A percentile compares a stretch with the other conserved stretches of the same genome.
Evolutionary conservation across 352 stramenopile species (phyloP).

Genomic region (Pythium aristosporum): DNA sequence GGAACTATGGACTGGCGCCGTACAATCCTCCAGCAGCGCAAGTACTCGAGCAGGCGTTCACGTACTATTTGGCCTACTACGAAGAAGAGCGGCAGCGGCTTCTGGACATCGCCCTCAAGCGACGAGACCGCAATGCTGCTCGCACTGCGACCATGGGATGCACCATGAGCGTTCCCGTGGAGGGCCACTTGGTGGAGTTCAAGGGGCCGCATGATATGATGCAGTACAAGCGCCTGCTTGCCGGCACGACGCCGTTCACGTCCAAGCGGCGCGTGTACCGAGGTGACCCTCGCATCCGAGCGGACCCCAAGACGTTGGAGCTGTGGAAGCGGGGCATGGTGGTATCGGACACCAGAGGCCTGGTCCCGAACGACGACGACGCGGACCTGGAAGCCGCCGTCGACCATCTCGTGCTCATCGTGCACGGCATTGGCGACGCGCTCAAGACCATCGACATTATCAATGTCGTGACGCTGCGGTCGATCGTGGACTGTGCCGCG

Average conservation of each 20-base stretch:
- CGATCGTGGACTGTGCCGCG: slow-evolving; percentile 80
- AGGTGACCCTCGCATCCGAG: slow-evolving; percentile 67
- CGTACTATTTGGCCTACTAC: slow-evolving; percentile 75
- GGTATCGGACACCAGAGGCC: slow-evolving; percentile 16
- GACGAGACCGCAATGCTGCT: slow-evolving; percentile 4
- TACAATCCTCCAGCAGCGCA: slow-evolving; percentile 57
- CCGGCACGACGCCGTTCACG: slow-evolving; percentile 77
- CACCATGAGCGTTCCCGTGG: slow-evolving; percentile 65
- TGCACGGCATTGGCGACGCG: slow-evolving; percentile 89
- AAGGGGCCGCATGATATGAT: slow-evolving; percentile 77
- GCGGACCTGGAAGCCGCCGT: slow-evolving; percentile 72
- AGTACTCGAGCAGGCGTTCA: slow-evolving; percentile 60
- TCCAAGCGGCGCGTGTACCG: slow-evolving; percentile 80
- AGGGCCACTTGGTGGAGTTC: slow-evolving; percentile 81
- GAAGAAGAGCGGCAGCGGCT: slow-evolving; percentile 60
- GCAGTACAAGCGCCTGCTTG: slow-evolving; percentile 78
- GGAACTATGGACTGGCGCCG: slow-evolving; percentile 81
- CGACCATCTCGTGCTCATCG: slow-evolving; percentile 87
- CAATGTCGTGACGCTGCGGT: slow-evolving; percentile 79
- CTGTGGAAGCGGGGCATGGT: slow-evolving; percentile 60
- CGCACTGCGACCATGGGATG: slow-evolving; percentile 25
- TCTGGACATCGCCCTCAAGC: slow-evolving; percentile 48
- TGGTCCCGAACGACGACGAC: slow-evolving; percentile 46
- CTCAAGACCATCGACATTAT: slow-evolving; percentile 86
- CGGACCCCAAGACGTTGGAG: slow-evolving; percentile 50